phyloP scores from a whole-genome alignment of 164 flowering plant species.

The Stephania cephalantha region DNA sequence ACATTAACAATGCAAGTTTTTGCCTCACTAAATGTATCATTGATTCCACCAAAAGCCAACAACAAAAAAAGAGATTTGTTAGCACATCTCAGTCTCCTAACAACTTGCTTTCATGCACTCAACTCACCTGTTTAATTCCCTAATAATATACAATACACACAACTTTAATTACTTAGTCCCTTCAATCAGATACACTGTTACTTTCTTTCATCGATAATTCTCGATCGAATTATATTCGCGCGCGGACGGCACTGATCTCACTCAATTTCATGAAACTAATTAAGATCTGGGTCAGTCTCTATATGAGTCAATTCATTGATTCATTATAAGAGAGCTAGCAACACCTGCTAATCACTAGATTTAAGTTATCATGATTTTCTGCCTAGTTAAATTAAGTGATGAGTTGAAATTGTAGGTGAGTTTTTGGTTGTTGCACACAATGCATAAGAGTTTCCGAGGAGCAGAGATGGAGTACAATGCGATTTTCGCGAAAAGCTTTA shows the following conservation, averaged over 20 bases:
- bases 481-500: conserved; percentile 36
- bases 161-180: neutral
- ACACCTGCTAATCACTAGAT: neutral
- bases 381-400: neutral
- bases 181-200: neutral
- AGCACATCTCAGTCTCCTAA: conserved; percentile 11
- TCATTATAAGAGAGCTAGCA: neutral
- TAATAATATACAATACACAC: neutral
- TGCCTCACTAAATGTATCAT: too few species aligned
- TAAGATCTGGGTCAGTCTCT: neutral
- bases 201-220: neutral
- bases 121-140: neutral
- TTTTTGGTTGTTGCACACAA: neutral
- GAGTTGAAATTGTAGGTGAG: neutral
- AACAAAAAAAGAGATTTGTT: conserved; percentile 2
- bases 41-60: too few species aligned
- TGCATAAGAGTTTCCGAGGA: neutral
- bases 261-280: neutral
- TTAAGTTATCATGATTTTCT: neutral
- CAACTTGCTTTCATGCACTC: neutral
- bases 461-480: conserved; percentile 24
- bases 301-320: neutral
- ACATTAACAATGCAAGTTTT: too few species aligned
- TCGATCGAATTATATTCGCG: too few species aligned
- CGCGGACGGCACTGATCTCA: neutral